These are phyloP conservation scores for Rhizoctonia solani DNA, from an alignment of 1,284 basidiomycete genomes.

Conservation along the genomic window DNA sequence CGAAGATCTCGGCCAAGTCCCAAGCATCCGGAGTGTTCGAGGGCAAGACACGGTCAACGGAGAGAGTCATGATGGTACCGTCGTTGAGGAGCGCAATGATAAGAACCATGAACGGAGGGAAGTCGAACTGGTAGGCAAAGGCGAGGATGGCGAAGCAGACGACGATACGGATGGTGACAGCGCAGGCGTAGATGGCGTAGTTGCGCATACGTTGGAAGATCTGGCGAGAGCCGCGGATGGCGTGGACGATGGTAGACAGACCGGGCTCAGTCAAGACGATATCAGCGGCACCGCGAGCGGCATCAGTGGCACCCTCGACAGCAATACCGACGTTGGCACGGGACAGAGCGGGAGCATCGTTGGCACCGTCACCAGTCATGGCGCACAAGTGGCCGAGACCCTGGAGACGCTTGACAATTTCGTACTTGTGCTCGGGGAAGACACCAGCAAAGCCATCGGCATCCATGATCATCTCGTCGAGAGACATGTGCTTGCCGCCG, in stretches of 20 bases:
- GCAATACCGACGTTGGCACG: constrained; percentile 97
- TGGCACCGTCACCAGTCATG: constrained; percentile 97
- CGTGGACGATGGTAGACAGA: constrained; percentile 95
- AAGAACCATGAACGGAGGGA: constrained; percentile 99
- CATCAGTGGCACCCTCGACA: constrained; percentile 95
- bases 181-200: constrained; percentile 91
- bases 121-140: constrained; percentile 95
- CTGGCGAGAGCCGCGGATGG: constrained; percentile 92
- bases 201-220: constrained; percentile 99
- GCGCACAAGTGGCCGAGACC: constrained; percentile 86
- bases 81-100: constrained; percentile 97
- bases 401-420: constrained; percentile 92
- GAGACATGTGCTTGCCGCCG: constrained; percentile 71
- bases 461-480: constrained; percentile 94
- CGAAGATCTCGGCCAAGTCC: constrained; percentile 96
- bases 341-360: constrained; percentile 91
- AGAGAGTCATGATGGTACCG: constrained; percentile 98
- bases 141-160: constrained; percentile 95
- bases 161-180: constrained; percentile 97
- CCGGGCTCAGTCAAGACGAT: constrained; percentile 95
- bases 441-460: constrained; percentile 93
- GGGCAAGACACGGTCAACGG: constrained; percentile 94
- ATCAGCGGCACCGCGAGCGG: constrained; percentile 93
- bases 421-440: constrained; percentile 96
- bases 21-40: constrained; percentile 91